Conservation (phyloP, 305 asterid genomes). For the Solanum hybrid region DNA sequence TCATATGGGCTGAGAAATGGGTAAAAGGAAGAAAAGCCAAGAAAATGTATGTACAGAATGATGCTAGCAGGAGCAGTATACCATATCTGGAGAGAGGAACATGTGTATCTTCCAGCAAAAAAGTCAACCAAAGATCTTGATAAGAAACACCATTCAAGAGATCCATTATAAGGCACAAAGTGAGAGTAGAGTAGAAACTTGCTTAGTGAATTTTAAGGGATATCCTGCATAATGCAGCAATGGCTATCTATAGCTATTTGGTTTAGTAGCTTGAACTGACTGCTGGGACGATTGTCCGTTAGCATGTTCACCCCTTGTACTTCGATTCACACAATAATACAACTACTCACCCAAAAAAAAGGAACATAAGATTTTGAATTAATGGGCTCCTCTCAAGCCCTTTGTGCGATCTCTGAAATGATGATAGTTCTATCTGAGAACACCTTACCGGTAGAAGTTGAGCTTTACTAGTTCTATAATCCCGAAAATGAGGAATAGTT, state of each 20-base stretch:
- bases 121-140: not conserved
- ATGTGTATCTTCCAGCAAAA: not conserved
- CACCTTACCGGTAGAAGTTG: too few species aligned
- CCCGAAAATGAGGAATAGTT: too few species aligned
- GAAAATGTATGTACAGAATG: not conserved
- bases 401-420: too few species aligned
- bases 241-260: not conserved
- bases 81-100: not conserved
- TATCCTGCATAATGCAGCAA: not conserved
- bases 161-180: not conserved
- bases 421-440: too few species aligned
- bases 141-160: not conserved
- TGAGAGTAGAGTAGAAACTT: not conserved
- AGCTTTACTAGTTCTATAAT: too few species aligned
- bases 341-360: too few species aligned
- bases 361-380: too few species aligned
- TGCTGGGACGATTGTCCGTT: not conserved
- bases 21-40: not conserved
- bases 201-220: not conserved
- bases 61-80: not conserved
- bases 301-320: not conserved
- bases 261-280: not conserved
- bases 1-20: not conserved
- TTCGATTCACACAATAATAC: not conserved
- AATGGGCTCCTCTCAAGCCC: too few species aligned